phyloP scores from a whole-genome alignment of 768 basidiomycete species.

The Tricholoma furcatifolium region DNA sequence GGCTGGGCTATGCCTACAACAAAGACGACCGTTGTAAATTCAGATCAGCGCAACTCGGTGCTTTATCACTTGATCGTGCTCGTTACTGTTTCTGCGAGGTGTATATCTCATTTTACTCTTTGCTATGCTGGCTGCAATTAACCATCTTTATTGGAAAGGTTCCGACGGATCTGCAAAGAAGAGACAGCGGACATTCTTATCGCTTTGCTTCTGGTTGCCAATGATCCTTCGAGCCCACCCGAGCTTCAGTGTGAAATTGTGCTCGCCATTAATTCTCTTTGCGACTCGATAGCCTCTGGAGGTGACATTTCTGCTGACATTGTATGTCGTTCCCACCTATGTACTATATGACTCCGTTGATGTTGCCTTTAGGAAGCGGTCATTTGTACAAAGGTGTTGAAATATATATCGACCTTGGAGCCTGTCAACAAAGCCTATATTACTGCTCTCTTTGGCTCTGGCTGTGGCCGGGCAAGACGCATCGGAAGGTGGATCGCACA shows the following conservation, averaged over 20 bases:
- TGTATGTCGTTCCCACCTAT: conserved; percentile 18
- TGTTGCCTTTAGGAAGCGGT: conserved; percentile 40
- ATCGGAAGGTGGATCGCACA: conserved; percentile 62
- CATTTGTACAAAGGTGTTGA: conserved; percentile 45
- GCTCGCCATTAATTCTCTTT: conserved; percentile 45
- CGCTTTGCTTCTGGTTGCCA: conserved; percentile 50
- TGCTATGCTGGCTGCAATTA: conserved; percentile 3
- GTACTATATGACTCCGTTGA: background rate
- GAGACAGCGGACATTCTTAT: conserved; percentile 51
- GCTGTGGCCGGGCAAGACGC: conserved; percentile 46
- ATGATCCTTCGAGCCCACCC: conserved; percentile 48
- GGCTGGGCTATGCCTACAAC: conserved; percentile 25
- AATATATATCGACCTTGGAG: conserved; percentile 36
- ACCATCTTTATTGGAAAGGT: conserved; percentile 21
- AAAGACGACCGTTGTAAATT: conserved; percentile 14
- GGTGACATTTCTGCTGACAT: conserved; percentile 24
- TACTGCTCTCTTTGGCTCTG: conserved; percentile 49
- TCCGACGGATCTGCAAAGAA: conserved; percentile 28
- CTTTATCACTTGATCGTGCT: conserved; percentile 43
- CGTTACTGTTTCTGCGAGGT: conserved; percentile 46
- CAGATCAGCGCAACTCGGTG: conserved; percentile 26
- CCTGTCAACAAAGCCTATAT: conserved; percentile 51
- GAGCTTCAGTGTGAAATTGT: conserved; percentile 48
- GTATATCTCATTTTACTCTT: conserved; percentile 19
- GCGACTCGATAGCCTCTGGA: conserved; percentile 35